Evolutionary conservation across 345 rosid species (phyloP), one percentile per base, ranked within the genome.

Genomic region (Excoecaria agallocha): DNA sequence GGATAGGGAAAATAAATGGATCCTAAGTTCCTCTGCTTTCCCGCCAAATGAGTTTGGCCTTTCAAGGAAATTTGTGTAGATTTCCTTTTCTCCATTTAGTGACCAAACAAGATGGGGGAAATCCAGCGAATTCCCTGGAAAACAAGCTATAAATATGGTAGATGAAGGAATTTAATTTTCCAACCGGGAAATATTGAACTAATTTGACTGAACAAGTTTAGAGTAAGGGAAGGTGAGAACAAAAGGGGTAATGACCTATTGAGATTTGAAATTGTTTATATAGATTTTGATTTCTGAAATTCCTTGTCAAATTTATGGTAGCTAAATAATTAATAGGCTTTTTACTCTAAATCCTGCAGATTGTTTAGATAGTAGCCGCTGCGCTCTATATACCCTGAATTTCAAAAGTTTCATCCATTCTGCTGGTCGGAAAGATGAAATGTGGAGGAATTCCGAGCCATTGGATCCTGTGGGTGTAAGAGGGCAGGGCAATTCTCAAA

Each of bases 401-500:
- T 82, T 82, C 55, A 69, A 12, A 78, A 82, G 72, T 56, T 85
- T 77, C 63, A 30, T 82, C 59, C 80, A 75, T 61, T 72, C 87
- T 55, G 57, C 84, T 8, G 71, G 81, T 63, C 72, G 56, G 48
- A 79, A 25, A 35, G 68, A 19, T 39, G 51, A 39, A 45, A 25
- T 63, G n/a, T 54, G 55, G 22, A 59, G 66, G 55, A 55, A 48
- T 58, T 48, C 67, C 25, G 59, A 41, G 16, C 66, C 41, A 17
- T 0, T 4, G 59, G 54, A 68, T 60, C 8, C 35, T 30, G 22
- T 25, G 71, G 71, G 41, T 48, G 12, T n/a, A 38, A 64, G 13
- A 17, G 35, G 6, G 71, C 24, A 58, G 17, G 57, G 6, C 3
- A 16, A 16, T 19, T 15, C 19, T 6, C 6, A 69, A 60, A 19